Evolutionary conservation across 2,329 filamentous ascomycete genomes (phyloP), one percentile per base, ranked within the genome.

Genomic region (Trichoderma gracile): DNA sequence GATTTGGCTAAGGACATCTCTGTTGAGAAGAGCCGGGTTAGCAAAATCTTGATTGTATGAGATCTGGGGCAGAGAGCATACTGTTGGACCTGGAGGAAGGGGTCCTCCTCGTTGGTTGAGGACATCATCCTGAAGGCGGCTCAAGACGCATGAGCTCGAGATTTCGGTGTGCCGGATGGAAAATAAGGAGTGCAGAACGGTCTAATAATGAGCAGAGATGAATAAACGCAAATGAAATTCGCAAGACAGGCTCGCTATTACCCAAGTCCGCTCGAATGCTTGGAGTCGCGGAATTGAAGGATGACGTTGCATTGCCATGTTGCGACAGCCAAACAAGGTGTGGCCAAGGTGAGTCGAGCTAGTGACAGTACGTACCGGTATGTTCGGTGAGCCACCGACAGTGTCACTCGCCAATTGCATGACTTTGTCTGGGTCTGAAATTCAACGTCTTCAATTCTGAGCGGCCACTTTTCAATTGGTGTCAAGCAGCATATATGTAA

Each of bases 1-100:
- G 68, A 99, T 88, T 67, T 96, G 90, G 68, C 88, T 81, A 69
- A 96, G 88, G 70, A 98, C 92, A 79, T 99, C 95, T 78, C 93
- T 97, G 75, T n/a, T 65, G 54, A 64, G 30, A 7, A 65, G 68
- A 40, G 19, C n/a, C n/a, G n/a, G n/a, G n/a, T n/a, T n/a, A 47
- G 19, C 2, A 14, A 53, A 49, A n/a, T n/a, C n/a, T n/a, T n/a
- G n/a, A n/a, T n/a, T n/a, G n/a, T n/a, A n/a, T n/a, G 15, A 25
- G 25, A 54, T 30, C 43, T 38, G n/a, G 30, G 55, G 66, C 47
- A 50, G 21, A 49, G 40, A 49, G 60, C 84, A 59, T 79, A 89
- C 87, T 87, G 85, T 73, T 90, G 87, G 71, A 89, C 87, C 75
- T 90, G 86, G 78, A 89, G 85, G 81, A 90, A 90, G 50, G 87